Conservation (phyloP, 495 filamentous ascomycete genomes). For the Chaetomidium leptoderma region DNA sequence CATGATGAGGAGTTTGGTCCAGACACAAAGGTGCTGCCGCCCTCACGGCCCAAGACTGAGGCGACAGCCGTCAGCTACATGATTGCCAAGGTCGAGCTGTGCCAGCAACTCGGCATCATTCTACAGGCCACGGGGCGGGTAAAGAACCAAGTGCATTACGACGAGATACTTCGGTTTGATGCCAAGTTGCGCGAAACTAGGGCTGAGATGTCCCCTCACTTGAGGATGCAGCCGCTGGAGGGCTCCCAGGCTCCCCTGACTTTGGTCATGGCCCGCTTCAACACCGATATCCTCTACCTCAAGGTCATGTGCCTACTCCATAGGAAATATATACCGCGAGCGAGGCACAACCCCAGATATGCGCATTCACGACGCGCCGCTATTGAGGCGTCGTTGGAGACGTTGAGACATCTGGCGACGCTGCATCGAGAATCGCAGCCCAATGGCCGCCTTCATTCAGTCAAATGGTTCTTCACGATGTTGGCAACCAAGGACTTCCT, state of each 20-base stretch:
- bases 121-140: conserved; percentile 49
- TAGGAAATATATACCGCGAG: conserved; percentile 70
- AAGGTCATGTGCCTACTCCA: conserved; percentile 81
- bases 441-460: conserved; percentile 63
- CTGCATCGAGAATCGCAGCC: conserved; percentile 70
- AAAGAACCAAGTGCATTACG: conserved; percentile 59
- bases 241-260: conserved; percentile 70
- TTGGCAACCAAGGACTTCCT: conserved; percentile 82
- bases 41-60: conserved; percentile 67
- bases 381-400: conserved; percentile 71
- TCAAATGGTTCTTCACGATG: conserved; percentile 69
- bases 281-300: conserved; percentile 74
- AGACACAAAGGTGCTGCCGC: conserved; percentile 69
- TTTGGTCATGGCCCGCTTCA: conserved; percentile 77
- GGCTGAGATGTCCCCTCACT: conserved; percentile 61
- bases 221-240: conserved; percentile 64
- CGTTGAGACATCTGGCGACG: conserved; percentile 70
- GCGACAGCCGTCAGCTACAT: conserved; percentile 84
- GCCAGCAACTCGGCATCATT: conserved; percentile 52
- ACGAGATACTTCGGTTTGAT: conserved; percentile 75
- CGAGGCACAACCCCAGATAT: conserved; percentile 67
- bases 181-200: conserved; percentile 64
- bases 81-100: conserved; percentile 71
- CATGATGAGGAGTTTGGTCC: conserved; percentile 92
- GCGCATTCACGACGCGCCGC: conserved; percentile 76